These are phyloP conservation scores for Zalerion maritima DNA, from an alignment of 495 filamentous ascomycete genomes.

Conservation along the genomic window DNA sequence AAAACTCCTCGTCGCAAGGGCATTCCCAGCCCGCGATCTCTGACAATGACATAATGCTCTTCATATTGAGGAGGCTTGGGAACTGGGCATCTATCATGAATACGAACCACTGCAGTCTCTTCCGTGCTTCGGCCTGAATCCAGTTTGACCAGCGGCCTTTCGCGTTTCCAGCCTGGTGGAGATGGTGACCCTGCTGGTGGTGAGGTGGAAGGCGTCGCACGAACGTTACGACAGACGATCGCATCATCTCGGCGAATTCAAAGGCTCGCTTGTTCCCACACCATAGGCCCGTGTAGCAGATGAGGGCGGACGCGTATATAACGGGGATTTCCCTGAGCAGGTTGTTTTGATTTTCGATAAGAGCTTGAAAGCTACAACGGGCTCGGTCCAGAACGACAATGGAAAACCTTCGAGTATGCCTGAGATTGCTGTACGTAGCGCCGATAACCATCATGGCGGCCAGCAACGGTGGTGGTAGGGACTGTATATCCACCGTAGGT, in stretches of 20 bases:
- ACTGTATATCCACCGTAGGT: slow-evolving; percentile 5
- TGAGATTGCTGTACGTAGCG: slow-evolving; percentile 5
- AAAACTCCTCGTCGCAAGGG: slow-evolving; percentile 10
- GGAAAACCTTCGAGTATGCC: slow-evolving; percentile 5
- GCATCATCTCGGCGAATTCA: slow-evolving; percentile 6
- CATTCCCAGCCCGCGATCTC: slow-evolving; percentile 6
- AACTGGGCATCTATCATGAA: slow-evolving; percentile 7
- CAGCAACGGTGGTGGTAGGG: slow-evolving; percentile 6
- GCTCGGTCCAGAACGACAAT: slow-evolving; percentile 6
- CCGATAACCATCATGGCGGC: slow-evolving; percentile 7
- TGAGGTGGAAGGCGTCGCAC: slow-evolving; percentile 3
- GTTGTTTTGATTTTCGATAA: slow-evolving; percentile 8
- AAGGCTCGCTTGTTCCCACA: slow-evolving; percentile 8
- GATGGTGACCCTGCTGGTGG: no score
- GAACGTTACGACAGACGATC: slow-evolving; percentile 5
- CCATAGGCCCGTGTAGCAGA: slow-evolving; percentile 8
- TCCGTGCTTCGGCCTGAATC: slow-evolving; percentile 5
- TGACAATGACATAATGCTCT: slow-evolving; percentile 5
- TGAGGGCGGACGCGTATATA: slow-evolving; percentile 7
- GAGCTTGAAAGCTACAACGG: slow-evolving; percentile 6
- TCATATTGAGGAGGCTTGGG: slow-evolving; percentile 7
- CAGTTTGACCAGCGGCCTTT: slow-evolving; percentile 5
- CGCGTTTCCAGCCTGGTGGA: neutral
- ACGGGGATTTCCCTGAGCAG: slow-evolving; percentile 7
- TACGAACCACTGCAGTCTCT: slow-evolving; percentile 5